Evolutionary conservation across 169 alveolate species (phyloP).

Genomic region (Plasmodium inui): DNA sequence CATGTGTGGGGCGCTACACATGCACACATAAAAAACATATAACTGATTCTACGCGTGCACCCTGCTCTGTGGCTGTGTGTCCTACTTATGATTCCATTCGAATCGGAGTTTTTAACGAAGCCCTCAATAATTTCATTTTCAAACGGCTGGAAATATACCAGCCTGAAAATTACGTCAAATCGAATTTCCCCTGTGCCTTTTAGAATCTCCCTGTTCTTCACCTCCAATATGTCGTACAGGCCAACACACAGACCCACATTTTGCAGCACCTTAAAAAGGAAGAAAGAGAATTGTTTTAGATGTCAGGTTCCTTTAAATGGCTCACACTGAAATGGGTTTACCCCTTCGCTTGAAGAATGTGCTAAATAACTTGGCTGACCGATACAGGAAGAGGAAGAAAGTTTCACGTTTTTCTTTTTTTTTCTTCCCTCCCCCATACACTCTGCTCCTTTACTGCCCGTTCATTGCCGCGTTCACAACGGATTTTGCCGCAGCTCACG

Average conservation of each 20-base stretch:
- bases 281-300: neutral
- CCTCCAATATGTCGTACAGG: slow-evolving; percentile 46
- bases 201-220: slow-evolving; percentile 53
- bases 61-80: neutral
- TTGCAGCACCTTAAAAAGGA: slow-evolving; percentile 28
- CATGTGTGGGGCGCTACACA: neutral
- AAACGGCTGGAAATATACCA: slow-evolving; percentile 54
- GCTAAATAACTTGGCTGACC: neutral
- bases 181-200: slow-evolving; percentile 48
- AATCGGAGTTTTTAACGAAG: slow-evolving; percentile 47
- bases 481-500: neutral
- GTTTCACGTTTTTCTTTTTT: neutral
- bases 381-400: neutral
- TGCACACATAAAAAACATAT: neutral
- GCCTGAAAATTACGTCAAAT: slow-evolving; percentile 43
- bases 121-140: slow-evolving; percentile 73
- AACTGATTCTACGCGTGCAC: neutral
- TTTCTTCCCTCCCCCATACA: neutral
- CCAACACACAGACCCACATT: slow-evolving; percentile 70
- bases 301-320: neutral
- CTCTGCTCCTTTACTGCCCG: neutral
- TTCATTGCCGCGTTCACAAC: neutral
- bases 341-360: neutral
- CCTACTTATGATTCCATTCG: slow-evolving; percentile 60
- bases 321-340: neutral